A percentile compares a stretch with the other conserved stretches of the same genome.
phyloP scores from a whole-genome alignment of 129 eudicot genomes.

The Helichrysum umbraculigerum region DNA sequence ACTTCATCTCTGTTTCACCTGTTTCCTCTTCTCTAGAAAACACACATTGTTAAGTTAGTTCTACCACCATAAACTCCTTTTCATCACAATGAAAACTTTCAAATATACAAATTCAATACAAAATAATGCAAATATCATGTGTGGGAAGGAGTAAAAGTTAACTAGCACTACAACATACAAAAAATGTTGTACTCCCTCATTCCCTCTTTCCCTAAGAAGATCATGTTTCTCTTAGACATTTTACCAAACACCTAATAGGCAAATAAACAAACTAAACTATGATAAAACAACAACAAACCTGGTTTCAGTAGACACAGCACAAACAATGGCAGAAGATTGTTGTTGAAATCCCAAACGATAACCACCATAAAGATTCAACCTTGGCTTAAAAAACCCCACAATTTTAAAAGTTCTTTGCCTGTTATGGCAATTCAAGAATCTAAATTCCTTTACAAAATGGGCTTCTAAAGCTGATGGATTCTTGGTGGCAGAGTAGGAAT shows the following conservation, averaged over 20 bases:
- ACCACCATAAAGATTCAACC: conserved; percentile 1
- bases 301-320: conserved; percentile 47
- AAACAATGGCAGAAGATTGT: conserved; percentile 27
- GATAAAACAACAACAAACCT: conserved; percentile 30
- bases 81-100: not conserved
- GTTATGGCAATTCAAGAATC: conserved; percentile 29
- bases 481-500: conserved; percentile 34
- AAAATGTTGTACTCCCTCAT: not conserved
- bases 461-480: conserved; percentile 28
- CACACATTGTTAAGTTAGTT: not conserved
- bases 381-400: conserved; percentile 20
- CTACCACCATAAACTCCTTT: conserved; percentile 5
- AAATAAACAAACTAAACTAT: not conserved
- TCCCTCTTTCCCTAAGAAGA: not conserved
- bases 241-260: conserved; percentile 16
- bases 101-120: not conserved
- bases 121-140: not conserved
- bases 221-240: conserved; percentile 22
- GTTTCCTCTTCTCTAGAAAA: conserved; percentile 42
- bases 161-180: not conserved
- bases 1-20: conserved; percentile 36
- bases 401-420: conserved; percentile 28
- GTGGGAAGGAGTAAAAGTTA: not conserved
- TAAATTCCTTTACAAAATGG: conserved; percentile 33
- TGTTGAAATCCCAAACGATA: conserved; percentile 28